These are phyloP conservation scores for Globisporangium heterothallicum DNA, from an alignment of 352 stramenopile genomes.

Conservation along the genomic window DNA sequence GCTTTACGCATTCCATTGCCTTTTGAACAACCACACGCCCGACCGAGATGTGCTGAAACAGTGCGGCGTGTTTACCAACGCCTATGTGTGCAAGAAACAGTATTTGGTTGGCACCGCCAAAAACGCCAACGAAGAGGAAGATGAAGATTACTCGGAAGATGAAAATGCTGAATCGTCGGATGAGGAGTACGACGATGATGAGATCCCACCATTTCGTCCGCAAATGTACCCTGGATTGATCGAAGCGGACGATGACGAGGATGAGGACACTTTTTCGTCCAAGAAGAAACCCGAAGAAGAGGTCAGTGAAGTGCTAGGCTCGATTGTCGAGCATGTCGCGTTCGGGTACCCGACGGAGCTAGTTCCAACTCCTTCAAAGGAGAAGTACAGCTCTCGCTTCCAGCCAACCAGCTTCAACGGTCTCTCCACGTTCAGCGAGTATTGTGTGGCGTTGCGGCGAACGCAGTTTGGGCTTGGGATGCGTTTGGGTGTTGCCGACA, in stretches of 20 bases:
- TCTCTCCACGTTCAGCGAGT: slow-evolving; percentile 65
- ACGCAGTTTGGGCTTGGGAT: slow-evolving; percentile 76
- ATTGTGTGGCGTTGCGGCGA: slow-evolving; percentile 56
- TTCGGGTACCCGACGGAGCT: slow-evolving; percentile 65
- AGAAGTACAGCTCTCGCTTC: slow-evolving; percentile 51
- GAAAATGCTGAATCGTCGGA: slow-evolving; percentile 55
- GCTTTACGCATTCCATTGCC: slow-evolving; percentile 83
- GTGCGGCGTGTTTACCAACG: slow-evolving; percentile 77
- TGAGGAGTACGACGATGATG: slow-evolving; percentile 61
- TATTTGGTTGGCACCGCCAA: slow-evolving; percentile 40
- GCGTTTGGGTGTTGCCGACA: slow-evolving; percentile 64
- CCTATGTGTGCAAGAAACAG: slow-evolving; percentile 74
- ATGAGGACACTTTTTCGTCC: slow-evolving; percentile 23
- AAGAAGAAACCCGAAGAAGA: slow-evolving; percentile 69
- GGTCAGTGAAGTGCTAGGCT: slow-evolving; percentile 69
- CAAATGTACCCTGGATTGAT: slow-evolving; percentile 58
- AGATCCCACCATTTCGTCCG: slow-evolving; percentile 29
- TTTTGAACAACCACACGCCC: slow-evolving; percentile 84
- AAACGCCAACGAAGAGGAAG: slow-evolving; percentile 42
- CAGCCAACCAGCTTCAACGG: slow-evolving; percentile 40
- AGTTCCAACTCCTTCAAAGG: slow-evolving; percentile 29
- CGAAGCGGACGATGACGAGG: slow-evolving; percentile 29
- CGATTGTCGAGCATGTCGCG: slow-evolving; percentile 76
- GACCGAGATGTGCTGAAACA: slow-evolving; percentile 85
- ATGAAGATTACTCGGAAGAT: slow-evolving; percentile 76